Percentiles rank a stretch among this genome's conserved stretches.
Conservation (phyloP, 176 grass and related monocot species). For the Bonia amplexicaulis region DNA sequence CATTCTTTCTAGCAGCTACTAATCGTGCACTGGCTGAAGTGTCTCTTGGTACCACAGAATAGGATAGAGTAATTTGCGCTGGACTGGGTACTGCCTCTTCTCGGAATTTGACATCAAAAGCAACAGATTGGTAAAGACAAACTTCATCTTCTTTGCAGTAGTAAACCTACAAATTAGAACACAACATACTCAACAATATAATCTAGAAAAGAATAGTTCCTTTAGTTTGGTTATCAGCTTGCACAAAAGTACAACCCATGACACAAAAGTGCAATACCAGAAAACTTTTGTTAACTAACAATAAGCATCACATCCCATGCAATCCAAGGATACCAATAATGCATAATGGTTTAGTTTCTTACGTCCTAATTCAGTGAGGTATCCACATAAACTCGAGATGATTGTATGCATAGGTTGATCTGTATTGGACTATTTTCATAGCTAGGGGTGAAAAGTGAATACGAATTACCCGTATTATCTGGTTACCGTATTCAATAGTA, state of each 20-base stretch:
- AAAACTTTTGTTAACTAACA: slow-evolving; percentile 4
- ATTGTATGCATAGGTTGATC: not conserved
- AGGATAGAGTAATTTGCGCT: slow-evolving; percentile 49
- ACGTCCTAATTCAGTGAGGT: not conserved
- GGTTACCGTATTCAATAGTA: no score
- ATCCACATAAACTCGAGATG: not conserved
- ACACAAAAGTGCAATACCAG: slow-evolving; percentile 3
- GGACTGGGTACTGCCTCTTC: slow-evolving; percentile 37
- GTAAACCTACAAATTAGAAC: slow-evolving; percentile 63
- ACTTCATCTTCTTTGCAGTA: slow-evolving; percentile 94
- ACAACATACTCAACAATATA: slow-evolving; percentile 10
- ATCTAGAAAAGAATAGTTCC: slow-evolving; percentile 6
- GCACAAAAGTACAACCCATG: not conserved
- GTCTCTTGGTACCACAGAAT: slow-evolving; percentile 60
- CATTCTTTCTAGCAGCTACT: slow-evolving; percentile 40
- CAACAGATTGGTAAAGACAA: slow-evolving; percentile 79
- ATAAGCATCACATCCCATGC: not conserved
- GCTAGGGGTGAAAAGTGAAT: no score
- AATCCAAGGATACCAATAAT: not conserved
- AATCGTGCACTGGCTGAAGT: slow-evolving; percentile 43
- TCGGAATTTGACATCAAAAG: slow-evolving; percentile 77
- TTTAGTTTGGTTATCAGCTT: not conserved
- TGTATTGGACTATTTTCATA: not conserved
- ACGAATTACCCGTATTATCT: no score
- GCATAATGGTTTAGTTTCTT: not conserved